A percentile compares a stretch with the other conserved stretches of the same genome.
Evolutionary conservation across 192 early-diverging fungal genomes (phyloP).

Genomic region (Mortierella claussenii): DNA sequence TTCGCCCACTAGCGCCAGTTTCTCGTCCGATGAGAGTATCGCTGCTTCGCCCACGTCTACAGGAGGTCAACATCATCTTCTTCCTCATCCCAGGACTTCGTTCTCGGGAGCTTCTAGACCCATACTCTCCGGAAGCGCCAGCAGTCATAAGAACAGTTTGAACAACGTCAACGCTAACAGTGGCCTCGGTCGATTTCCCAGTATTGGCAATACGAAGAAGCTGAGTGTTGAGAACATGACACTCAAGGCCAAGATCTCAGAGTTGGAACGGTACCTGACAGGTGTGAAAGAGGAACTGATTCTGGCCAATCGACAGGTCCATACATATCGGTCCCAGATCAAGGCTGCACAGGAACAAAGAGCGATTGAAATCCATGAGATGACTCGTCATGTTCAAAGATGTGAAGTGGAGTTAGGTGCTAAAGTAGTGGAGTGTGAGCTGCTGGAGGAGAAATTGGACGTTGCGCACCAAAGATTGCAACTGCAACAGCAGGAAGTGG

Average conservation of each 20-base stretch:
- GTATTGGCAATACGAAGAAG: slow-evolving; percentile 39
- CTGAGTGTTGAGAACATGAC: slow-evolving; percentile 23
- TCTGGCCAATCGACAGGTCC: slow-evolving; percentile 24
- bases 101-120: no score
- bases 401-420: slow-evolving; percentile 23
- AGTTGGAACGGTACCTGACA: slow-evolving; percentile 39
- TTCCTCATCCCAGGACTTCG: no score
- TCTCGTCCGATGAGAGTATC: no score
- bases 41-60: no score
- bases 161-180: slow-evolving; percentile 20
- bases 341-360: slow-evolving; percentile 16
- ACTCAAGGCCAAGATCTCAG: slow-evolving; percentile 29
- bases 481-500: background rate
- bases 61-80: no score
- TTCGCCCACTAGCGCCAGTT: no score
- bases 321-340: slow-evolving; percentile 14
- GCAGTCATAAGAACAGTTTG: slow-evolving; percentile 3
- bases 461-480: background rate
- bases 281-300: slow-evolving; percentile 46
- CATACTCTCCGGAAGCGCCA: no score
- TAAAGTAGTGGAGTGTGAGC: slow-evolving; percentile 17
- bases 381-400: slow-evolving; percentile 7
- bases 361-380: background rate
- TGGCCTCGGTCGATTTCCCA: slow-evolving; percentile 29
- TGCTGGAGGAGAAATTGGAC: background rate